Conservation (phyloP, 2,329 filamentous ascomycete species). For the Cladosporium sp. region DNA sequence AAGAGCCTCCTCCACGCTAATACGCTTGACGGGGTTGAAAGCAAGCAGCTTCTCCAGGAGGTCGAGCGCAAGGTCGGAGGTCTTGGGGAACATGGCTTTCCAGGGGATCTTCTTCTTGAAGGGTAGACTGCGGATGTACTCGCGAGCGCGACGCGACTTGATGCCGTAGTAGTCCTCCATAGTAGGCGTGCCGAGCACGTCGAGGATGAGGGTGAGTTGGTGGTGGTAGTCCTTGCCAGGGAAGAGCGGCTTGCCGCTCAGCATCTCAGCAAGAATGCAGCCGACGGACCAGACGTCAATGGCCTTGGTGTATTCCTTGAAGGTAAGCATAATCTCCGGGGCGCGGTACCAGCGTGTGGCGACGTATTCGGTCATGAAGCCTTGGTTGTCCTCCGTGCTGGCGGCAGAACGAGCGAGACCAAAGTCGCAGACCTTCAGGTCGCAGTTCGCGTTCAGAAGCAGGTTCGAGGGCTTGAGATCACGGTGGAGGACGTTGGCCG, state of each 20-base stretch:
- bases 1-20: conserved; percentile 93
- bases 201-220: conserved; percentile 92
- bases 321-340: conserved; percentile 99
- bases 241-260: conserved; percentile 96
- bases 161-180: conserved; percentile 99
- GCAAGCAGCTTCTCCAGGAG: conserved; percentile 91
- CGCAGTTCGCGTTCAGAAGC: conserved; percentile 95
- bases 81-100: conserved; percentile 95
- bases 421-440: conserved; percentile 98
- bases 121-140: conserved; percentile 95
- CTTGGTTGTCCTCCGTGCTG: conserved; percentile 98
- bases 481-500: conserved; percentile 92
- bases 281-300: conserved; percentile 99
- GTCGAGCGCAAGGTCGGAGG: conserved; percentile 92
- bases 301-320: conserved; percentile 99
- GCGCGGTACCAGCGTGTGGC: conserved; percentile 98
- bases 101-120: conserved; percentile 99
- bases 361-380: conserved; percentile 99
- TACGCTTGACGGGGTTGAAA: conserved; percentile 98
- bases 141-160: conserved; percentile 92
- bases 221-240: conserved; percentile 99
- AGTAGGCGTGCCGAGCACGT: conserved; percentile 93
- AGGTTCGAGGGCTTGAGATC: conserved; percentile 97
- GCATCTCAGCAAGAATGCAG: conserved; percentile 96
- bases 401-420: conserved; percentile 87